Base-by-base conservation (phyloP, 805 yeast species). In the Zygoascus bituminiphila region DNA sequence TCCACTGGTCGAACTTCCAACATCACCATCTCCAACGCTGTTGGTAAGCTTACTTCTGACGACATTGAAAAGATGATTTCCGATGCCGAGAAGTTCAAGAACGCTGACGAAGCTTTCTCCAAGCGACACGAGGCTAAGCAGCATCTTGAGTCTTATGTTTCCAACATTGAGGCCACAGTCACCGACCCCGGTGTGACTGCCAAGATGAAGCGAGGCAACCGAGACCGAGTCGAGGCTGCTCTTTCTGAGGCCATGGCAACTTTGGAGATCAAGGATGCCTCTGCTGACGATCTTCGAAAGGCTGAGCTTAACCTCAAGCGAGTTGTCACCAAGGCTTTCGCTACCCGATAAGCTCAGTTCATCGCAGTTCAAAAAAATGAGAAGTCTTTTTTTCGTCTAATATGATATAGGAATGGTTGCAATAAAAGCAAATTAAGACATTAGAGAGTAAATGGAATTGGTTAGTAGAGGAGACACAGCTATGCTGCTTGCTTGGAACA, bases 61-160 rank as follows among this genome's bases (percentile, higher is more conserved):
- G 98, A 91, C 68, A 91, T 91, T 61, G 98, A 93, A 77, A 85
- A 88, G 88, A 91, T 91, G 95, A 93, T 91, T 69, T 79, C 79
- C 75, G 97, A 93, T 71, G 98, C 98, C 65, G 98, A 91, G 78
- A 87, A 87, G 76, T 93, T 88, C 95, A 91, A 91, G 88, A 79
- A 91, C 68, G 86, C 95, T 65, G 98, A 91, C 75, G 97, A 91
- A 71, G 96, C 95, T 66, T 93, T 91, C 85, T 94, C 98, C 76
- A 91, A 89, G 89, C 84, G 84, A 73, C 97, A 91, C 79, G 98
- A 93, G 82, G 93, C 95, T 70, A 91, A 89, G 80, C 97, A 91
- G 79, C 89, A 88, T 80, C 84, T 91, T 72, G 98, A 91, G 81
- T 88, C 97, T 66, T 91, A 91, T 84, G 95, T 93, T 70, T 79